Percentiles rank a stretch among this genome's conserved stretches.
phyloP scores from a whole-genome alignment of 352 stramenopile genomes.

The Pythium apleroticum region DNA sequence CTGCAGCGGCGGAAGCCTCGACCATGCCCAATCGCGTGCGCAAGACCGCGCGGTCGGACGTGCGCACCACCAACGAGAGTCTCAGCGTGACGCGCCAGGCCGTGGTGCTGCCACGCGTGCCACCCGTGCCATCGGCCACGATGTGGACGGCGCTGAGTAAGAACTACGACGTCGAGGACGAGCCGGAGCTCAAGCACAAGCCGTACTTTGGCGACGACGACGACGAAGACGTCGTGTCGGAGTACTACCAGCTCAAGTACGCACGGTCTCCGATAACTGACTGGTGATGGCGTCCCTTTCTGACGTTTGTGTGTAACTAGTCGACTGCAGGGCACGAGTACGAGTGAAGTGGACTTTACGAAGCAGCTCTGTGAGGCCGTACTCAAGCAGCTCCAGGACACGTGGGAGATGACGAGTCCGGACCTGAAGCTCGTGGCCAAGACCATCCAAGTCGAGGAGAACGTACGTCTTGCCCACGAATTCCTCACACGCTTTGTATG shows the following conservation, averaged over 20 bases:
- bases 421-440: slow-evolving; percentile 65
- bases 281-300: not conserved
- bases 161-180: slow-evolving; percentile 86
- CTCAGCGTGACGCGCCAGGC: slow-evolving; percentile 31
- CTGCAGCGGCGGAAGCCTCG: slow-evolving; percentile 47
- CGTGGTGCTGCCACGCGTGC: slow-evolving; percentile 55
- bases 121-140: slow-evolving; percentile 47
- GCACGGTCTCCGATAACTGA: slow-evolving; percentile 11
- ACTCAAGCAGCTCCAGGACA: slow-evolving; percentile 59
- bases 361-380: slow-evolving; percentile 73
- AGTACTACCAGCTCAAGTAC: slow-evolving; percentile 86
- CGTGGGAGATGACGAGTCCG: slow-evolving; percentile 60
- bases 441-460: slow-evolving; percentile 56
- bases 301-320: not conserved
- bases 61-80: slow-evolving; percentile 30
- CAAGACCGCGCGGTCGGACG: slow-evolving; percentile 18
- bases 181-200: slow-evolving; percentile 71
- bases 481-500: too few relatives aligned
- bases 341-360: slow-evolving; percentile 68
- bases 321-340: slow-evolving; percentile 60
- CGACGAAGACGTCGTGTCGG: slow-evolving; percentile 75
- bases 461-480: too few relatives aligned
- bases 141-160: slow-evolving; percentile 84
- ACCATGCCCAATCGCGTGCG: slow-evolving; percentile 27
- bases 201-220: slow-evolving; percentile 84